Evolutionary conservation across 208 protist genomes (phyloP).

Genomic region (Leptomonas seymouri): DNA sequence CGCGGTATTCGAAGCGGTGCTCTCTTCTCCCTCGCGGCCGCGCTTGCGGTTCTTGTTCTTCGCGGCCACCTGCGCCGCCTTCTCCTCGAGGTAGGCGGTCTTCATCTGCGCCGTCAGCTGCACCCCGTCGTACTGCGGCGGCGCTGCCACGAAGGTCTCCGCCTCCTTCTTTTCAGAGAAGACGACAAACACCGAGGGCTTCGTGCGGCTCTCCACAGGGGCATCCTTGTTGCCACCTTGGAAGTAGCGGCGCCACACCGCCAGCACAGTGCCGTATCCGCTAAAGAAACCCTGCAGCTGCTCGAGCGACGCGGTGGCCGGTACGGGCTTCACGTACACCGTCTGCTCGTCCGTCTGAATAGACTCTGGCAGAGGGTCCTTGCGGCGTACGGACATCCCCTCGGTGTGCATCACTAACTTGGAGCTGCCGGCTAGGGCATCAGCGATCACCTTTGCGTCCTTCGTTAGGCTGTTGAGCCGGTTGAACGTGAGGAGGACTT

Average conservation of each 20-base stretch:
- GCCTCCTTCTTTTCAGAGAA: conserved; percentile 71
- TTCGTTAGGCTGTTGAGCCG: conserved; percentile 78
- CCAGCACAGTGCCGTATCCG: conserved; percentile 72
- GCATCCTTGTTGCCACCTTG: conserved; percentile 66
- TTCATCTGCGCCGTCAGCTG: conserved; percentile 84
- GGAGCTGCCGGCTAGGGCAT: conserved; percentile 62
- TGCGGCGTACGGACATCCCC: conserved; percentile 74
- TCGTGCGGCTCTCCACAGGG: conserved; percentile 56
- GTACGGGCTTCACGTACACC: conserved; percentile 87
- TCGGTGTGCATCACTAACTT: conserved; percentile 70
- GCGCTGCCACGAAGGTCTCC: conserved; percentile 61
- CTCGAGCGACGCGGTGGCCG: conserved; percentile 71
- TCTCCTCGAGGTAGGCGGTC: conserved; percentile 71
- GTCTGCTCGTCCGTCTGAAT: conserved; percentile 89
- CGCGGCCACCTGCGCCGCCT: conserved; percentile 70
- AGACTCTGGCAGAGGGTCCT: conserved; percentile 78
- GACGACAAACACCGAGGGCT: conserved; percentile 88
- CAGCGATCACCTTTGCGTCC: conserved; percentile 66
- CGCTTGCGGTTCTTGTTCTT: conserved; percentile 50
- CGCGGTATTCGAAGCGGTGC: conserved; percentile 1
- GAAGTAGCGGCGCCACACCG: conserved; percentile 88
- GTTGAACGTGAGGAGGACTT: conserved; percentile 88
- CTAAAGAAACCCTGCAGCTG: conserved; percentile 81
- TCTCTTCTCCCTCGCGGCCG: conserved; percentile 10
- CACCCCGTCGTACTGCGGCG: conserved; percentile 65